Evolutionary conservation across 768 basidiomycete species (phyloP).

Genomic region (Pholiota microspora): DNA sequence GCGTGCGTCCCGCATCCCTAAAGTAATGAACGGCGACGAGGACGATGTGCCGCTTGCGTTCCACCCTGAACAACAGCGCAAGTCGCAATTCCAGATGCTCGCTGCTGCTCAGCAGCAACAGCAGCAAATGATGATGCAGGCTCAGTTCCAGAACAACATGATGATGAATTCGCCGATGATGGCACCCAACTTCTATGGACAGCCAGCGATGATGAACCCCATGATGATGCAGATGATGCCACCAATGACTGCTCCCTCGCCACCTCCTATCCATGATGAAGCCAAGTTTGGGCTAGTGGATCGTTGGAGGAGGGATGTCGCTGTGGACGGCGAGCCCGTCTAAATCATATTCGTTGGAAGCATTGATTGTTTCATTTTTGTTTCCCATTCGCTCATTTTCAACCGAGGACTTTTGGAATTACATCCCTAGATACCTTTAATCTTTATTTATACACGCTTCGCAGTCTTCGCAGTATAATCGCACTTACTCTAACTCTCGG

Average conservation of each 20-base stretch:
- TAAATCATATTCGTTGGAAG: background rate
- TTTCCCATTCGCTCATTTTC: background rate
- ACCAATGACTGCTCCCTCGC: conserved; percentile 52
- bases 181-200: conserved; percentile 63
- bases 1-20: conserved; percentile 52
- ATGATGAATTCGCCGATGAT: conserved; percentile 71
- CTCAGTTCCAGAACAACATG: conserved; percentile 74
- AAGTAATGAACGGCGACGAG: conserved; percentile 36
- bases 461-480: background rate
- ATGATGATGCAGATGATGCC: conserved; percentile 42
- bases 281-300: conserved; percentile 73
- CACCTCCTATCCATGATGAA: conserved; percentile 62
- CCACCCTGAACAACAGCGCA: conserved; percentile 79
- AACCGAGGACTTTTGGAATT: background rate
- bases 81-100: conserved; percentile 62
- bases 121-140: conserved; percentile 72
- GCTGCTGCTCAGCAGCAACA: conserved; percentile 53
- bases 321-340: conserved; percentile 55
- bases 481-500: too few relatives aligned
- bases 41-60: conserved; percentile 71
- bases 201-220: conserved; percentile 51
- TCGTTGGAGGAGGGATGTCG: conserved; percentile 78
- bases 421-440: background rate
- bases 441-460: background rate
- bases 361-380: background rate